Percentiles rank a stretch among this genome's conserved stretches.
These are phyloP conservation scores for Spathaspora sp. DNA, from an alignment of 1,139 yeast genomes.

Conservation along the genomic window DNA sequence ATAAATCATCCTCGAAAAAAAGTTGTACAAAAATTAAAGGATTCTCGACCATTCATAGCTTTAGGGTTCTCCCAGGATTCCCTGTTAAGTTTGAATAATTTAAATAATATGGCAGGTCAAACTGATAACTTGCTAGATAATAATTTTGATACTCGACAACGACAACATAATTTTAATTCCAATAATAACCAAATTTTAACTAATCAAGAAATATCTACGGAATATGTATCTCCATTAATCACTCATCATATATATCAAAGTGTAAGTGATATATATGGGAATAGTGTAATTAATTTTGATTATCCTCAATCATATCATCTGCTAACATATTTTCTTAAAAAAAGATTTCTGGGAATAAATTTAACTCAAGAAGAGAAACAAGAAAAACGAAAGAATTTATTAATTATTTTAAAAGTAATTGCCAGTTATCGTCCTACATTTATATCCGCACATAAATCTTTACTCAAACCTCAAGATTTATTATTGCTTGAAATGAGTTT, in stretches of 20 bases:
- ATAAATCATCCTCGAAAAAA: constrained; percentile 14
- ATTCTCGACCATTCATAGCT: constrained; percentile 44
- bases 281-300: constrained; percentile 56
- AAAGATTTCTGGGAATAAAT: constrained; percentile 47
- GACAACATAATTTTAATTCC: not conserved
- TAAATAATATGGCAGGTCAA: constrained; percentile 13
- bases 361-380: constrained; percentile 30
- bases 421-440: constrained; percentile 73
- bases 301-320: constrained; percentile 69
- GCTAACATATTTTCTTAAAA: constrained; percentile 53
- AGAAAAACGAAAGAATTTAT: constrained; percentile 44
- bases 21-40: constrained; percentile 24
- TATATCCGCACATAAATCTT: constrained; percentile 67
- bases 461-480: constrained; percentile 62
- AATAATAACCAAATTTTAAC: constrained; percentile 3
- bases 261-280: constrained; percentile 64
- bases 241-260: constrained; percentile 61
- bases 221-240: constrained; percentile 54
- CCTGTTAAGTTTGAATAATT: constrained; percentile 10
- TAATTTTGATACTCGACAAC: constrained; percentile 10
- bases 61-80: constrained; percentile 29
- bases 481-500: constrained; percentile 67
- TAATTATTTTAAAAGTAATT: constrained; percentile 61
- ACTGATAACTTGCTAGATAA: constrained; percentile 16
- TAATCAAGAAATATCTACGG: constrained; percentile 8